Conservation (phyloP, 2,329 filamentous ascomycete species). For the Nectriaceae sp. region DNA sequence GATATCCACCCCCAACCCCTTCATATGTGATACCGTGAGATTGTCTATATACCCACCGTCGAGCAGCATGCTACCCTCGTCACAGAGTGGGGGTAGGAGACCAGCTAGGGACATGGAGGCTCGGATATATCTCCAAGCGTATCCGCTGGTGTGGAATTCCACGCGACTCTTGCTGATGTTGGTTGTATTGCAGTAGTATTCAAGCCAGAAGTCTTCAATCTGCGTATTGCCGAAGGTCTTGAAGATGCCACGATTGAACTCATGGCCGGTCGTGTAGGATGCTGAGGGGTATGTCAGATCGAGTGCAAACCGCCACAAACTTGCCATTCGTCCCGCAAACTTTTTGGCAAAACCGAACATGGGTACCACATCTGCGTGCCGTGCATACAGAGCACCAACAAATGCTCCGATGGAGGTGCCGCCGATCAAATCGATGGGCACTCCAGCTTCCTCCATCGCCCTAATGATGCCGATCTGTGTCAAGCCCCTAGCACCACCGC, state of each 20-base stretch:
- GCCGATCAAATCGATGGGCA: conserved; percentile 92
- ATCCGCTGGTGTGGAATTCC: conserved; percentile 94
- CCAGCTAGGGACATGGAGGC: conserved; percentile 97
- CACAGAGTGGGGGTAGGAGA: conserved; percentile 87
- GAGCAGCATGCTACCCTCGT: conserved; percentile 94
- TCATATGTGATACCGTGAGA: conserved; percentile 96
- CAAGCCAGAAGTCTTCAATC: conserved; percentile 98
- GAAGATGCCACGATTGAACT: conserved; percentile 98
- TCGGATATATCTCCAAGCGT: conserved; percentile 95
- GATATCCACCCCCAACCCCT: conserved; percentile 84
- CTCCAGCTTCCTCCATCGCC: conserved; percentile 92
- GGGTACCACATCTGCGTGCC: conserved; percentile 93
- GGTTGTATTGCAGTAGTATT: conserved; percentile 99
- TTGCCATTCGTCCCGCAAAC: conserved; percentile 97
- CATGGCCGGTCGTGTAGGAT: conserved; percentile 96
- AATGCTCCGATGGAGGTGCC: conserved; percentile 97
- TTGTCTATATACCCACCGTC: conserved; percentile 98
- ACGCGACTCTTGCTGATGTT: conserved; percentile 93
- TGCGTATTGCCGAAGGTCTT: conserved; percentile 96
- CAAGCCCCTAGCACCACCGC: conserved; percentile 89
- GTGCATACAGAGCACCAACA: conserved; percentile 91
- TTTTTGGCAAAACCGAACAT: conserved; percentile 98
- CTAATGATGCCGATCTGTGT: conserved; percentile 92
- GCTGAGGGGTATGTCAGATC: conserved; percentile 95
- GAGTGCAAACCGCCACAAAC: conserved; percentile 96